Conservation (phyloP, 257 asterid genomes). For the Ligustrum vulgare region DNA sequence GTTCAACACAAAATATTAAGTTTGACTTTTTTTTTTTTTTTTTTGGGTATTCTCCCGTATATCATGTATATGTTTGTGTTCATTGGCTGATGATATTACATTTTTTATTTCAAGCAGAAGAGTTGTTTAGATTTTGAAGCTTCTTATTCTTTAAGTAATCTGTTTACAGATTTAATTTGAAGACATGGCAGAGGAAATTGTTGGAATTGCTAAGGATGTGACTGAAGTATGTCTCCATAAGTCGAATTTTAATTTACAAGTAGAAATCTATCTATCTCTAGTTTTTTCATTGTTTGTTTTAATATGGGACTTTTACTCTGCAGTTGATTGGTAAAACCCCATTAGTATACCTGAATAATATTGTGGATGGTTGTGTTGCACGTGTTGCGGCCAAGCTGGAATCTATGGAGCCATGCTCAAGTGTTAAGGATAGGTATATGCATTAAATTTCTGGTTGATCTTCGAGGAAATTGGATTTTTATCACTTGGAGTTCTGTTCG, state of each 20-base stretch:
- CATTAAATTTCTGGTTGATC: background rate
- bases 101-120: background rate
- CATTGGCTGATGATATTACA: background rate
- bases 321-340: constrained; percentile 52
- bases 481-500: background rate
- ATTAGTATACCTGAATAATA: constrained; percentile 44
- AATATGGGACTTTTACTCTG: background rate
- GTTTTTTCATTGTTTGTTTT: background rate
- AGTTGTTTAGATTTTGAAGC: background rate
- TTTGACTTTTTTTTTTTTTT: background rate
- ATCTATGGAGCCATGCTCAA: constrained; percentile 47
- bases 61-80: background rate
- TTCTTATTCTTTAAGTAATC: background rate
- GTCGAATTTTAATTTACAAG: background rate
- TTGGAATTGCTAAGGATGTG: constrained; percentile 44
- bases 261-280: background rate
- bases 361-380: constrained; percentile 46
- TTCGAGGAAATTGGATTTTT: background rate
- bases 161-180: constrained; percentile 15
- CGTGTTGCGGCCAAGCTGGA: constrained; percentile 48
- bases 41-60: background rate
- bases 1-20: background rate
- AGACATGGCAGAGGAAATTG: constrained; percentile 30
- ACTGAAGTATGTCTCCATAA: constrained; percentile 37
- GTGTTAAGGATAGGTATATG: constrained; percentile 48